Evolutionary conservation across 2,329 filamentous ascomycete genomes (phyloP).

Genomic region (Xylariales sp.): DNA sequence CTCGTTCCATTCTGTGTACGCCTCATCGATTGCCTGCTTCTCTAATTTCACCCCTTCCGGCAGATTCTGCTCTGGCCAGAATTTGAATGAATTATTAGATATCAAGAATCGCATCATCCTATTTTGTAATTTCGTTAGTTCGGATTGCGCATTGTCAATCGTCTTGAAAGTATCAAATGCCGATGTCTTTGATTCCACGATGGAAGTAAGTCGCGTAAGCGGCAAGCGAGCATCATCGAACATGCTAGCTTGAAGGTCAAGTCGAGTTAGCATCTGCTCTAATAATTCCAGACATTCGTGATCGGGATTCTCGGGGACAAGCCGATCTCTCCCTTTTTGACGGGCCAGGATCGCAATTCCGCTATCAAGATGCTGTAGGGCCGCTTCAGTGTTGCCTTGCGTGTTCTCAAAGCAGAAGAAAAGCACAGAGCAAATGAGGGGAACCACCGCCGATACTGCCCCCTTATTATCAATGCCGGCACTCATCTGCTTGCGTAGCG

Average conservation of each 20-base stretch:
- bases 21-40: conserved; percentile 15
- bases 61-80: conserved; percentile 1
- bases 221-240: conserved; percentile 21
- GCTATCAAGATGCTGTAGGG: conserved; percentile 18
- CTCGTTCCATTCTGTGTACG: conserved; percentile 9
- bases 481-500: conserved; percentile 25
- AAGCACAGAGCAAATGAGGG: conserved; percentile 23
- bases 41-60: conserved; percentile 3
- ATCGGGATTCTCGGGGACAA: neutral
- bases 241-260: conserved; percentile 28
- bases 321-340: neutral
- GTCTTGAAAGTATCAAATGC: neutral
- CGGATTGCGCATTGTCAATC: conserved; percentile 20
- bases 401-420: conserved; percentile 27
- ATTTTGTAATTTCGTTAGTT: conserved; percentile 14
- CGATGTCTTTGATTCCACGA: neutral
- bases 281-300: conserved; percentile 6
- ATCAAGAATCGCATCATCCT: conserved; percentile 18
- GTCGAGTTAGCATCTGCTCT: conserved; percentile 17
- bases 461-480: conserved; percentile 10
- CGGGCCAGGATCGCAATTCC: conserved; percentile 17
- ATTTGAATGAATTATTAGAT: conserved; percentile 11
- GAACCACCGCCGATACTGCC: conserved; percentile 5
- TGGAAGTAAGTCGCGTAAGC: neutral
- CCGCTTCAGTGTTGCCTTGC: conserved; percentile 19